These are phyloP conservation scores for Trichoderma sp. DNA, from an alignment of 2,329 filamentous ascomycete species.

Conservation along the genomic window DNA sequence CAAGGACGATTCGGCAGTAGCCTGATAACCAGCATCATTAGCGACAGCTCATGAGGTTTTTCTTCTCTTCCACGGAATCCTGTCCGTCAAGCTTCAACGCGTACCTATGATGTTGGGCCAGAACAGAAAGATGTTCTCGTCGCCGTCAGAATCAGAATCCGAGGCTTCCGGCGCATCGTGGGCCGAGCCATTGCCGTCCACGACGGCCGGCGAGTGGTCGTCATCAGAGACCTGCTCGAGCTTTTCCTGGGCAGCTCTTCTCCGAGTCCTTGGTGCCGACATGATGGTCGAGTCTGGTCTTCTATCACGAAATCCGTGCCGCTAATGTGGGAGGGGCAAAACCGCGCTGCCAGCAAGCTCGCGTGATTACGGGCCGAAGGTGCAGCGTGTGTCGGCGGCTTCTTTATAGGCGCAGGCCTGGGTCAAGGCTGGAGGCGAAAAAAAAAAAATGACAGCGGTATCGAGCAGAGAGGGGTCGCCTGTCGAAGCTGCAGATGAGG, in stretches of 20 bases:
- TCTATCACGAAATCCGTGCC: constrained; percentile 15
- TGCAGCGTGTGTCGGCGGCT: neutral
- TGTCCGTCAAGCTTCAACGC: constrained; percentile 30
- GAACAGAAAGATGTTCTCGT: constrained; percentile 81
- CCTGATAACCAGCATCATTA: constrained; percentile 49
- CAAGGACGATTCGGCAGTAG: constrained; percentile 76
- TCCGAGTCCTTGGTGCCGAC: constrained; percentile 44
- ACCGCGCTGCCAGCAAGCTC: constrained; percentile 10
- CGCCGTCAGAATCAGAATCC: constrained; percentile 51
- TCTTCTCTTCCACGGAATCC: neutral
- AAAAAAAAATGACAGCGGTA: neutral
- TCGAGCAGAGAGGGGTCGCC: constrained; percentile 7
- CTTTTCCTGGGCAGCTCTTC: constrained; percentile 41
- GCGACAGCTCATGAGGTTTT: neutral
- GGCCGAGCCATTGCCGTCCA: constrained; percentile 52
- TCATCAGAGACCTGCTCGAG: constrained; percentile 34
- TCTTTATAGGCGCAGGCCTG: neutral
- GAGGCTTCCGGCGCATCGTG: constrained; percentile 39
- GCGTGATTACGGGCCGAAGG: constrained; percentile 17
- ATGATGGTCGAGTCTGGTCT: constrained; percentile 33
- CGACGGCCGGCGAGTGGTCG: constrained; percentile 33
- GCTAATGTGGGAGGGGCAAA: constrained; percentile 6
- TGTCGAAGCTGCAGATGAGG: neutral
- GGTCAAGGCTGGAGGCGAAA: neutral
- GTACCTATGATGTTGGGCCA: constrained; percentile 80